phyloP scores from a whole-genome alignment of 257 asterid species.

The Coffea eugenioides region DNA sequence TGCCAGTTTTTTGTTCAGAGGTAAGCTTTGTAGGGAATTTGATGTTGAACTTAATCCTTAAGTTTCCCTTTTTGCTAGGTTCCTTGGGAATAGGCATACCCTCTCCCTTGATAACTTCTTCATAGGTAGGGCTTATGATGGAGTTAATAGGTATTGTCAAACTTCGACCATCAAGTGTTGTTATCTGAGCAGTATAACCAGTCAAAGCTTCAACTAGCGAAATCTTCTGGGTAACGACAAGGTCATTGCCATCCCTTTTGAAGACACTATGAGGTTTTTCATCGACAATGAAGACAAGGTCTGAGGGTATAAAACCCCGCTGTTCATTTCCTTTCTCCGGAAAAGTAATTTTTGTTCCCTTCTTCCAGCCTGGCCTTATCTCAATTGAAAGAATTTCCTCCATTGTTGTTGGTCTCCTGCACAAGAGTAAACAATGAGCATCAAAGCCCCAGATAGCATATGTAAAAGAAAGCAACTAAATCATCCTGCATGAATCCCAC shows the following conservation, averaged over 20 bases:
- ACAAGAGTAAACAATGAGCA: constrained; percentile 6
- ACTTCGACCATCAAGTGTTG: constrained; percentile 74
- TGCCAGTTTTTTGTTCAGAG: constrained; percentile 83
- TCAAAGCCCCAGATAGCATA: neutral
- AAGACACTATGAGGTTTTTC: constrained; percentile 80
- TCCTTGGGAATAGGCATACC: constrained; percentile 96
- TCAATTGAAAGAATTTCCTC: constrained; percentile 79
- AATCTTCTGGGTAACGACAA: constrained; percentile 63
- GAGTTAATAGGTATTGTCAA: constrained; percentile 59
- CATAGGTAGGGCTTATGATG: constrained; percentile 64
- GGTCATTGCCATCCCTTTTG: constrained; percentile 86
- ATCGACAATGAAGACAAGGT: constrained; percentile 76
- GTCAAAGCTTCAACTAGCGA: constrained; percentile 80
- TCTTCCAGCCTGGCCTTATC: constrained; percentile 94
- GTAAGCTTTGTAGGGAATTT: constrained; percentile 83
- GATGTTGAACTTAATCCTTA: constrained; percentile 70
- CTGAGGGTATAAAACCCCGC: constrained; percentile 76
- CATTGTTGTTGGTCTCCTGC: constrained; percentile 61
- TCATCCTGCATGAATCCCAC: neutral
- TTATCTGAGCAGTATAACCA: constrained; percentile 64
- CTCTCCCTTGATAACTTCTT: constrained; percentile 78
- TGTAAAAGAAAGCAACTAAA: neutral
- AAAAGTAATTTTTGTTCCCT: constrained; percentile 92
- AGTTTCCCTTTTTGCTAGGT: constrained; percentile 74
- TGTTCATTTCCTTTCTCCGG: constrained; percentile 88